These are phyloP conservation scores for Akanthomyces muscarius DNA, from an alignment of 2,329 filamentous ascomycete species.

Conservation along the genomic window DNA sequence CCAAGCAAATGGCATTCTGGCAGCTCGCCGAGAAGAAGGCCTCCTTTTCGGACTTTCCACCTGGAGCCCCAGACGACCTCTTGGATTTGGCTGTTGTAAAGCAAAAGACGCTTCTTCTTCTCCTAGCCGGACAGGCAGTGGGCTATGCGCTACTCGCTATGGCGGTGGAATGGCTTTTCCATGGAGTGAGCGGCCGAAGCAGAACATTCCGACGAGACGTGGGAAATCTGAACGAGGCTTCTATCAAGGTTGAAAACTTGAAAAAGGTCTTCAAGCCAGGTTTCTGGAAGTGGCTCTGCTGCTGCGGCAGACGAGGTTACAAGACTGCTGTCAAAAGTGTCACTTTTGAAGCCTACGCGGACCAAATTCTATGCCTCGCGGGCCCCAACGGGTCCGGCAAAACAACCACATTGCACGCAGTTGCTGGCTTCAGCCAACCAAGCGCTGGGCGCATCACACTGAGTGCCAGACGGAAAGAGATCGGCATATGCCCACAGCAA, in stretches of 20 bases:
- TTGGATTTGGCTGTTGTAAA: slow-evolving; percentile 24
- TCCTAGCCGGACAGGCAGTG: slow-evolving; percentile 32
- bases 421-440: slow-evolving; percentile 59
- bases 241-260: slow-evolving; percentile 18
- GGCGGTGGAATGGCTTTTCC: slow-evolving; percentile 29
- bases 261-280: slow-evolving; percentile 31
- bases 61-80: slow-evolving; percentile 7
- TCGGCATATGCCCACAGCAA: slow-evolving; percentile 59
- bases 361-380: slow-evolving; percentile 62
- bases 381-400: slow-evolving; percentile 70
- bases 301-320: slow-evolving; percentile 32
- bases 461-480: slow-evolving; percentile 43
- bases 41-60: slow-evolving; percentile 12
- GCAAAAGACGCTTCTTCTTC: slow-evolving; percentile 28
- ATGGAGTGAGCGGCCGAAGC: slow-evolving; percentile 31
- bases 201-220: neutral
- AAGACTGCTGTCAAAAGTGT: slow-evolving; percentile 57
- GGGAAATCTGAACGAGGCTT: neutral
- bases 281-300: slow-evolving; percentile 28
- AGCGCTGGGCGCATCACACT: slow-evolving; percentile 58
- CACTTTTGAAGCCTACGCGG: slow-evolving; percentile 52
- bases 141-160: slow-evolving; percentile 32
- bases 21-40: slow-evolving; percentile 19
- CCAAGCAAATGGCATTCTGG: slow-evolving; percentile 25
- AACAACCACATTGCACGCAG: slow-evolving; percentile 64